Evolutionary conservation across 202 grass and related monocot species (phyloP), one percentile per base, ranked within the genome.

Genomic region (Setaria viridis): DNA sequence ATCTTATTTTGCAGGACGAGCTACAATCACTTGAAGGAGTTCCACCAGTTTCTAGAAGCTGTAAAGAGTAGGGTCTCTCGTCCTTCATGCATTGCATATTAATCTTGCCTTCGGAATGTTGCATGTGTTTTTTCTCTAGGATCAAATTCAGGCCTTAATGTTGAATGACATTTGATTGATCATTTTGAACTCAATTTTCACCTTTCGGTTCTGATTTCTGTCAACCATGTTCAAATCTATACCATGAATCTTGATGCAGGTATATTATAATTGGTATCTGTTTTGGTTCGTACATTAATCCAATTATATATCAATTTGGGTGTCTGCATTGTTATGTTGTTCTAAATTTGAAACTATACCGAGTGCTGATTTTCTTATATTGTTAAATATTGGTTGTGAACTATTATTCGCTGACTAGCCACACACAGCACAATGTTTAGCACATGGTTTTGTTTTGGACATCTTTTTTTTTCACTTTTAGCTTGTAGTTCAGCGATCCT

Each of bases 1-100:
- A 74, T 62, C 9, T 12, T n/a, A 12, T 84, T 87, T 79, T 82
- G 56, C 80, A 99, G 96, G 96, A 99, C 0, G 96, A 99, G 56
- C 89, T 99, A 62, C 93, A 92, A 54, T 91, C 92, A 20, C 90
- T 99, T 70, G 96, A 99, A 73, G 93, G 88, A 80, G 67, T 85
- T 84, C 96, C 94, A 65, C 93, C 96, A 59, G 96, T 99, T 83
- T 99, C 96, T 75, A 92, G 88, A 83, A 95, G 93, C 80, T 95
- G 92, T 90, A 99, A 99, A 92, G 96, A 99, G 96, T 99, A 99
- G 80, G 82, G 48, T 84, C 56, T 57, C 5, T 68, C 57, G 19
- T 58, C 81, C 12, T 80, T 50, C 34, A n/a, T 82, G 10, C 42
- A 64, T 67, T 62, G 41, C 46, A 15, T 32, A 30, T 32, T 47